Conservation (phyloP, 2,329 filamentous ascomycete genomes). For the Purpureocillium takamizusanense region DNA sequence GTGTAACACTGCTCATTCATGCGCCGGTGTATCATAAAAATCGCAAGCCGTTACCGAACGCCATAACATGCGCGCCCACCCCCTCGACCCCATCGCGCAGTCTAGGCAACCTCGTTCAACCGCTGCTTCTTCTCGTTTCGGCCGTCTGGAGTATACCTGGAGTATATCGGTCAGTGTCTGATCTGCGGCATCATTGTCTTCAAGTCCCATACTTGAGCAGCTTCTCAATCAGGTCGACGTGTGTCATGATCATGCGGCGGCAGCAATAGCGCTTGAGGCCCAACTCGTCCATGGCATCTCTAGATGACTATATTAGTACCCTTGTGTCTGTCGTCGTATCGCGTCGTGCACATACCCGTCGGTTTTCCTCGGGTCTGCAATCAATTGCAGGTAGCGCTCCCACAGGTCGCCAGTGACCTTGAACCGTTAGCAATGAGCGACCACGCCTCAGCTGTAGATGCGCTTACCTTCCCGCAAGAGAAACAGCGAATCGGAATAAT, state of each 20-base stretch:
- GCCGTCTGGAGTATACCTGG: slow-evolving; percentile 52
- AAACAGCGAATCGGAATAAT: slow-evolving; percentile 99
- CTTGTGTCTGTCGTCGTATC: background rate
- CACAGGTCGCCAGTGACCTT: slow-evolving; percentile 96
- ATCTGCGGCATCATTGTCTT: background rate
- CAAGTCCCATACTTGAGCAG: slow-evolving; percentile 65
- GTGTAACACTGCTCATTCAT: slow-evolving; percentile 10
- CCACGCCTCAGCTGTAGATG: slow-evolving; percentile 2
- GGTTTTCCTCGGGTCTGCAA: slow-evolving; percentile 61
- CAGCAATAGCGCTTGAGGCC: slow-evolving; percentile 96
- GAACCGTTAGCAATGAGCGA: slow-evolving; percentile 18
- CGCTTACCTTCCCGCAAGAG: slow-evolving; percentile 88
- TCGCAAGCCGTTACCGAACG: slow-evolving; percentile 19
- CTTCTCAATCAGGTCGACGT: slow-evolving; percentile 98
- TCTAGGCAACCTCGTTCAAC: slow-evolving; percentile 25
- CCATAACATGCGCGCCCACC: slow-evolving; percentile 18
- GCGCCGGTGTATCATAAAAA: slow-evolving; percentile 15
- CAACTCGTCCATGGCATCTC: slow-evolving; percentile 92
- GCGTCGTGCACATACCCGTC: slow-evolving; percentile 49
- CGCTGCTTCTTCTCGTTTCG: slow-evolving; percentile 52
- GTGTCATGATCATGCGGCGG: slow-evolving; percentile 98
- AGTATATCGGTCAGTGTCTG: slow-evolving; percentile 2
- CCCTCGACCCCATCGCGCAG: slow-evolving; percentile 4
- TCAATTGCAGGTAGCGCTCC: slow-evolving; percentile 87
- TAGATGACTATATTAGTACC: slow-evolving; percentile 25